A percentile compares a stretch with the other conserved stretches of the same genome.
phyloP scores from a whole-genome alignment of 768 basidiomycete genomes.

The Lyophyllum shimeji region DNA sequence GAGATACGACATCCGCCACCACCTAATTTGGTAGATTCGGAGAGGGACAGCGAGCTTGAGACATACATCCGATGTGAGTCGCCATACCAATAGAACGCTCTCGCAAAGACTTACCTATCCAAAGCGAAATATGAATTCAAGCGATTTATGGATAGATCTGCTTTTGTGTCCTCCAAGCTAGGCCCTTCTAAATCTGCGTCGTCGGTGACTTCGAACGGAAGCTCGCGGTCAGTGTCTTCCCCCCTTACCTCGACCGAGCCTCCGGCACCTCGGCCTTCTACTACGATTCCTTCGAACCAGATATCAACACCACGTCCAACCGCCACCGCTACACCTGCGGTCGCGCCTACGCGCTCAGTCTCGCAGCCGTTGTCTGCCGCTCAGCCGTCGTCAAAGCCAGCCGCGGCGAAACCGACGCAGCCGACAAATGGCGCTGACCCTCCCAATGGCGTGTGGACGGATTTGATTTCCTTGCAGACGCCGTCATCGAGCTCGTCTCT shows the following conservation, averaged over 20 bases:
- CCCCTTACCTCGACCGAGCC: constrained; percentile 20
- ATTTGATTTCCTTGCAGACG: constrained; percentile 49
- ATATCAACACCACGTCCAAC: constrained; percentile 16
- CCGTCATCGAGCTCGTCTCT: constrained; percentile 50
- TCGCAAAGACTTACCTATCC: background rate
- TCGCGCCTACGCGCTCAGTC: constrained; percentile 19
- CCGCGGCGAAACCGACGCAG: constrained; percentile 20
- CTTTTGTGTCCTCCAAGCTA: constrained; percentile 45
- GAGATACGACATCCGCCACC: constrained; percentile 82
- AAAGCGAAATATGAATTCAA: constrained; percentile 81
- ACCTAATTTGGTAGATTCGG: constrained; percentile 71
- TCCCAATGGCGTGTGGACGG: constrained; percentile 55
- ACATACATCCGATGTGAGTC: constrained; percentile 81
- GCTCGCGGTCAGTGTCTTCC: constrained; percentile 20
- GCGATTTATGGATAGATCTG: constrained; percentile 55
- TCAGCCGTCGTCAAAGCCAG: constrained; percentile 20
- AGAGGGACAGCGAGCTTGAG: constrained; percentile 89
- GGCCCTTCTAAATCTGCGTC: constrained; percentile 42
- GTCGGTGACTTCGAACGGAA: constrained; percentile 18
- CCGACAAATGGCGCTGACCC: constrained; percentile 15
- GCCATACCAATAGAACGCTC: constrained; percentile 2
- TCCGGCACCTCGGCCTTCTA: constrained; percentile 16
- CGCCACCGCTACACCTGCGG: constrained; percentile 10
- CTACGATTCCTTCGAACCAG: constrained; percentile 13
- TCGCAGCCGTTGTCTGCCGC: constrained; percentile 22